Evolutionary conservation across 2,329 filamentous ascomycete species (phyloP), one percentile per base, ranked within the genome.

Genomic region (Diaporthe humulicola): DNA sequence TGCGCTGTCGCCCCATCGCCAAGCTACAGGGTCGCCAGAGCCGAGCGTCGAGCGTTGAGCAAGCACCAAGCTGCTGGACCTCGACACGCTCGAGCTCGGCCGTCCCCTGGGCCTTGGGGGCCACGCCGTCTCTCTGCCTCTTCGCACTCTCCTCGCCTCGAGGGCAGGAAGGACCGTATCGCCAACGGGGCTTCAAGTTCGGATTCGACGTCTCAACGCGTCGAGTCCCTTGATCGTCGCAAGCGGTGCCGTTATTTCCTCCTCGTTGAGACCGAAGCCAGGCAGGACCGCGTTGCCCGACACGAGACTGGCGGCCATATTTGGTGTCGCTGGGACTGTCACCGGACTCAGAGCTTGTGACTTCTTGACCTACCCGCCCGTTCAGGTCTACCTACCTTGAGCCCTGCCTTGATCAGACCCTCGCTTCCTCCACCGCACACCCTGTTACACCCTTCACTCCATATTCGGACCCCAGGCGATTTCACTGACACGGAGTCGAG

Each of bases 91-190:
- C 30, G 54, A 58, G 30, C 54, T 58, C 30, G 54, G n/a, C 28
- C 54, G 19, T 58, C 54, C 54, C 54, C 54, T 58, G 54, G 33
- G 54, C 54, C 22, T n/a, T 58, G 54, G 33, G 54, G 54, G 17
- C 54, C 14, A 33, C 28, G 54, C 30, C 9, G 17, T 58, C 54
- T 4, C 17, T 58, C 54, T 14, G 33, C 33, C 54, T 58, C 30
- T 58, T 58, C 54, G 54, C 54, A 58, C 3, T 58, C 54, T 58
- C 54, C 19, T 58, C 17, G 14, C 14, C 4, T n/a, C 30, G 54
- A n/a, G 33, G 30, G 10, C 54, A 58, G 54, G 19, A 58, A 38
- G 19, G 30, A n/a, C 54, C 30, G 12, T 25, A 36, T 38, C 36
- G 22, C 56, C 40, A 22, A 17, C 33, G 56, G 33, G 19, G 56